Base-by-base conservation (phyloP, 306 rosid genomes). In the Casuarina glauca region DNA sequence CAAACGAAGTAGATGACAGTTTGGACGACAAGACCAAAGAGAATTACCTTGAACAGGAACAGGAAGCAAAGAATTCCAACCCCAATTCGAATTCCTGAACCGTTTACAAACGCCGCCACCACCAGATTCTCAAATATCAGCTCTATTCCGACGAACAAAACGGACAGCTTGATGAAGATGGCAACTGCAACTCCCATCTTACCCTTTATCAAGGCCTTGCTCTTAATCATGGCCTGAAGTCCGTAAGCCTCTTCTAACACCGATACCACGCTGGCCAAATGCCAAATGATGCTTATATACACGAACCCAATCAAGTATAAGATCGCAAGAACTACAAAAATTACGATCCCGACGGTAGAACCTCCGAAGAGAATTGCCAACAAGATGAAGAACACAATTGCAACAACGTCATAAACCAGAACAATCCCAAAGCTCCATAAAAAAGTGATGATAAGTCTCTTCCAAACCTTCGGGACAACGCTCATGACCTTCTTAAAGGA, bases 1-100 rank as follows among this genome's bases (percentile, higher is more conserved):
- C 84, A 76, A 2, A 81, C 80, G 26, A 81, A 81, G 74, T 81
- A 81, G 39, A 81, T 61, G 0, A 76, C 46, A 0, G 81, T 81
- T 49, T 76, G 77, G 10, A 62, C 41, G 6, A 81, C 81, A 70
- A 81, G 81, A 11, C 52, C 80, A 17, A 76, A 50, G n/a, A 81
- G 77, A 49, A 81, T 69, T 51, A 81, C 51, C 62, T 10, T 75
- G 68, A 70, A 12, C 16, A 75, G 60, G 10, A 81, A 39, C 44
- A 75, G 6, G 43, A 50, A 61, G 35, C 68, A 81, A 8, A 81
- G 16, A 51, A 36, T 73, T 53, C 48, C 81, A 16, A 76, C 41
- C 58, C 36, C 71, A 49, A 75, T 6, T 36, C 69, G 36, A 12
- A 69, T 17, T 38, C 36, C 51, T 3, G 17, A 3, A 9, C 73